A percentile compares a stretch with the other conserved stretches of the same genome.
Conservation (phyloP, 352 stramenopile genomes). For the Pythium guiyangense region DNA sequence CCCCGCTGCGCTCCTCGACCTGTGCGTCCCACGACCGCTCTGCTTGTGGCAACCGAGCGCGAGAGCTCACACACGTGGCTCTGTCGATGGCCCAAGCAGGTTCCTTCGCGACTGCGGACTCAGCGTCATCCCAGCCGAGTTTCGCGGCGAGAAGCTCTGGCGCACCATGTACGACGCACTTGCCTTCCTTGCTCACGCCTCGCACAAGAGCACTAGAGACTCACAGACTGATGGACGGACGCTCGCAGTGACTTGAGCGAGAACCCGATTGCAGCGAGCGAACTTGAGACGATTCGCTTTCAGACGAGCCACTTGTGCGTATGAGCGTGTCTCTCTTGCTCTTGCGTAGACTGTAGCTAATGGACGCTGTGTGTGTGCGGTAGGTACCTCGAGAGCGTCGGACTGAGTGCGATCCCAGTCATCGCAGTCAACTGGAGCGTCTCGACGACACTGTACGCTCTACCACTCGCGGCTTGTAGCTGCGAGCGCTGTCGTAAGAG, state of each 20-base stretch:
- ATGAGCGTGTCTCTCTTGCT: neutral
- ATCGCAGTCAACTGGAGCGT: conserved; percentile 11
- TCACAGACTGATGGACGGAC: neutral
- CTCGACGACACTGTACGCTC: conserved; percentile 9
- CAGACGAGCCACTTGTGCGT: conserved; percentile 12
- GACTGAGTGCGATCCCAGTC: conserved; percentile 7
- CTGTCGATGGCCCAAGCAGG: neutral
- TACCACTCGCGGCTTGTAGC: no score
- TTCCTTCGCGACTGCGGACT: conserved; percentile 11
- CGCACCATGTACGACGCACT: conserved; percentile 6
- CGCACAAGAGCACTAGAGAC: neutral
- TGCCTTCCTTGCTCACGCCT: neutral
- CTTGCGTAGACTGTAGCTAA: neutral
- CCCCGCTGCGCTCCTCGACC: conserved; percentile 10
- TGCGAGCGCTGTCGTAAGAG: no score
- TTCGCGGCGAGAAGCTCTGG: conserved; percentile 15
- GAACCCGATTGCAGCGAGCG: conserved; percentile 9
- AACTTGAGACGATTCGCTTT: conserved; percentile 12
- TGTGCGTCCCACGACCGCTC: conserved; percentile 3
- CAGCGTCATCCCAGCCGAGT: conserved; percentile 10
- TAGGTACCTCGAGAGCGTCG: conserved; percentile 12
- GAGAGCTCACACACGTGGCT: neutral
- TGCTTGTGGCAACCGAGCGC: neutral
- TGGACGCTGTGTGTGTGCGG: neutral
- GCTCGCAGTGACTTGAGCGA: conserved; percentile 12